These are phyloP conservation scores for Eucalyptus shirleyi DNA, from an alignment of 345 rosid genomes.

Conservation along the genomic window DNA sequence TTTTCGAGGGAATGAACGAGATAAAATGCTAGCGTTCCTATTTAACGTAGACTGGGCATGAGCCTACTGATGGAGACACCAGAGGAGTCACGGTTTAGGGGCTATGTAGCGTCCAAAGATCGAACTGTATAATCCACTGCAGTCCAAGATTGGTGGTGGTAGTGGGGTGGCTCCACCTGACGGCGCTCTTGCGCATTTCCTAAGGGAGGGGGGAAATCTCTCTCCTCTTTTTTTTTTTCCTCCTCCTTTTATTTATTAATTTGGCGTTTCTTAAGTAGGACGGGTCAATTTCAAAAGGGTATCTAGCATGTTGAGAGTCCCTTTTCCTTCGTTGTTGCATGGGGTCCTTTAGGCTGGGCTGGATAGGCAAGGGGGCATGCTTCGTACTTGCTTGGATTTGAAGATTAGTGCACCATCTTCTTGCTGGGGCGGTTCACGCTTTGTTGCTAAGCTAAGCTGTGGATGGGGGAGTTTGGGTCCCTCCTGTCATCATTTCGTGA, in stretches of 20 bases:
- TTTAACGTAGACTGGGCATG: not conserved
- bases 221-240: not conserved
- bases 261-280: not conserved
- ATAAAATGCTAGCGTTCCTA: not conserved
- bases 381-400: not conserved
- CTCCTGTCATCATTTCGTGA: not conserved
- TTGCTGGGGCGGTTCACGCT: not conserved
- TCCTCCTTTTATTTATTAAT: not conserved
- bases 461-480: not conserved
- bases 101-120: not conserved
- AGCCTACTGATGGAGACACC: not conserved
- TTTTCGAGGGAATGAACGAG: not conserved
- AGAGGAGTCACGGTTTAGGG: not conserved
- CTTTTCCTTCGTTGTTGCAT: not conserved
- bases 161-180: conserved; percentile 7
- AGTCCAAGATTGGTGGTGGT: not conserved
- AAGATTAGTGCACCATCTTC: not conserved
- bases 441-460: conserved; percentile 1
- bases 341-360: not conserved
- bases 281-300: not conserved
- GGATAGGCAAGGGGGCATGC: not conserved
- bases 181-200: not conserved
- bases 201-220: not conserved
- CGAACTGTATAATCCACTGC: not conserved
- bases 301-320: not conserved